Evolutionary conservation across 257 asterid genomes (phyloP), one percentile per base, ranked within the genome.

Genomic region (Parsonsia alboflavescens): DNA sequence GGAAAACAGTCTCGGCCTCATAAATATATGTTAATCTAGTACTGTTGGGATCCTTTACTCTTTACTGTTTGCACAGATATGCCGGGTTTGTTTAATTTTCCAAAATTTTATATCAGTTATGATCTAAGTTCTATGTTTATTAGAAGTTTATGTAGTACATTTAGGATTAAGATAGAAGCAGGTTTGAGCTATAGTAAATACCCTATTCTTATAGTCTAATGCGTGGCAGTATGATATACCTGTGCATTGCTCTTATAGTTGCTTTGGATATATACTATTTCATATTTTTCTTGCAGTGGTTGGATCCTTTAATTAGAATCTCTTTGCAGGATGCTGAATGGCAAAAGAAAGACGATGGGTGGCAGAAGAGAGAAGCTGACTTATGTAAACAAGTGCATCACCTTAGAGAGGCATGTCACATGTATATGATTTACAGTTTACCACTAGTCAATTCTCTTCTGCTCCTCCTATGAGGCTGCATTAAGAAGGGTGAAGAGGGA

Each of bases 321-420:
- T 77, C 28, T 72, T 44, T 74, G 83, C 87, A 93, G 97, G 80
- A 76, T 36, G 81, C 76, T 21, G 89, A 85, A 8, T 89, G 88
- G 89, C 80, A 81, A 54, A 83, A 79, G 81, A 89, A 87, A 83
- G 95, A 89, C 85, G 73, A 57, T n/a, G 85, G 84, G 59, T 94
- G 92, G 93, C 85, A 80, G 88, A 88, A 84, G 80, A 87, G 73
- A 81, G 97, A 88, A 83, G 82, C 85, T 76, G 88, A 83, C 76
- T 75, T 94, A 82, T 66, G 48, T 73, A 68, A 59, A 81, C 84
- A 88, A 87, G 81, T 90, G 79, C 67, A 53, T 50, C 74, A 77
- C 68, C 91, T 89, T 30, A 78, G 72, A 77, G 86, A 87, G 97
- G 99, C 85, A 76, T 67, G 73, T 73, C 69, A 58, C 24, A 42